Base-by-base conservation (phyloP, 441 rosid genomes). In the Rhodomyrtus psidioides region DNA sequence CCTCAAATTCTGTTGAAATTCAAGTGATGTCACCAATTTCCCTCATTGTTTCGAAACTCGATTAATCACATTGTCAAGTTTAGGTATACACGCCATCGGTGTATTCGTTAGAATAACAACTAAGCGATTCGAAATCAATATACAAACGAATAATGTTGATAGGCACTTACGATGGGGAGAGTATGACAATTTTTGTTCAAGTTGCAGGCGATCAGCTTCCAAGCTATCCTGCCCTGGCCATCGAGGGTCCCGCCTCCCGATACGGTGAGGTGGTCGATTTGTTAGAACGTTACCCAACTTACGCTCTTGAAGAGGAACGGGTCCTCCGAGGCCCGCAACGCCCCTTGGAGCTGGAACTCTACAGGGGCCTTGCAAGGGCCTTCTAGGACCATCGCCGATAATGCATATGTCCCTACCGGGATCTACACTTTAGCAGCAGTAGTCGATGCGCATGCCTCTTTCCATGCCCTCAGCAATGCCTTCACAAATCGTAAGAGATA, bases 251-350 rank as follows among this genome's bases (percentile, higher is more conserved):
- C 92, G 4, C 90, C 85, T 0, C 92, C 92, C 1, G 30, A 79
- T 26, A 90, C 6, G 24, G 54, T 84, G 34, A 91, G 58, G 23
- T 84, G 76, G 12, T 88, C 84, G 1, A 94, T 16, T 42, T 87
- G 16, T 2, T 19, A 15, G 86, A 94, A 87, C 14, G 57, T 30
- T 49, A 94, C 34, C 94, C 96, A 94, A 23, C 59, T 44, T 6
- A 53, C 59, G 16, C 44, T 51, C 81, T 70, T 65, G 15, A 84
- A 60, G 10, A 17, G 14, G 34, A 55, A 17, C 19, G 86, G 79
- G 39, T 65, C 56, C 9, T 82, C 82, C n/a, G 86, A 84, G 27
- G 88, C 88, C 56, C 28, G 15, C 56, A 87, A 12, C 1, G 54
- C 79, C 39, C 86, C 86, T 16, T 75, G 58, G 51, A 87, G 51